Base-by-base conservation (phyloP, 2,329 filamentous ascomycete genomes). In the Lachnellula occidentalis region DNA sequence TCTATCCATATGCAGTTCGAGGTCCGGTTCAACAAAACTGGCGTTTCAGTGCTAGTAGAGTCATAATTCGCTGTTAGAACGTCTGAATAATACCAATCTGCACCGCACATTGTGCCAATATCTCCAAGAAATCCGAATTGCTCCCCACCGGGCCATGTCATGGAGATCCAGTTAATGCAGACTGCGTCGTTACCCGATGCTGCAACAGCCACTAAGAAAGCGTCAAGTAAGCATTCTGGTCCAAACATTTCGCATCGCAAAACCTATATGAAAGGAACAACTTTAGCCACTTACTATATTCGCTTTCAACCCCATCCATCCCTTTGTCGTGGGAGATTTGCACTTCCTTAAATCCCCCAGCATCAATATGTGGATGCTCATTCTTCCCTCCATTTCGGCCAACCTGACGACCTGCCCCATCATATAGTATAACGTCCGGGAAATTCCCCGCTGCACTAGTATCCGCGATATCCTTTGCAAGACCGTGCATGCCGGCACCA, bases 1-100 rank as follows among this genome's bases (percentile, higher is more conserved):
- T 50, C 48, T 21, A 45, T n/a, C 48, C 22, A 50, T 15, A 43
- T 4, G 48, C 48, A 45, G 17, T 24, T 50, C 9, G 37, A 50
- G 2, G 48, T 24, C 2, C 34, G 48, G 22, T 41, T 50, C 11
- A 39, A 14, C 19, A 19, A 5, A 11, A 41, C 19, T 17, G 21
- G 48, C 12, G 34, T 9, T 14, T 41, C 47, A 9, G 2, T n/a
- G 8, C 14, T 43, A 9, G 8, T 43, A 11, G 14, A 12, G 9
- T 42, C 48, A n/a, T 11, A n/a, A 22, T 50, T 34, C 2, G 21
- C 24, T 3, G 34, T 34, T 5, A 34, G 31, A 17, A 5, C 19
- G 17, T 37, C 31, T 1, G 46, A 37, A n/a, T 8, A 48, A 22
- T 37, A 34, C 46, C 34, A 48, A 37, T 31, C 24, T 9, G 27